Base-by-base conservation (phyloP, 441 rosid genomes). In the Omphalea diandra region DNA sequence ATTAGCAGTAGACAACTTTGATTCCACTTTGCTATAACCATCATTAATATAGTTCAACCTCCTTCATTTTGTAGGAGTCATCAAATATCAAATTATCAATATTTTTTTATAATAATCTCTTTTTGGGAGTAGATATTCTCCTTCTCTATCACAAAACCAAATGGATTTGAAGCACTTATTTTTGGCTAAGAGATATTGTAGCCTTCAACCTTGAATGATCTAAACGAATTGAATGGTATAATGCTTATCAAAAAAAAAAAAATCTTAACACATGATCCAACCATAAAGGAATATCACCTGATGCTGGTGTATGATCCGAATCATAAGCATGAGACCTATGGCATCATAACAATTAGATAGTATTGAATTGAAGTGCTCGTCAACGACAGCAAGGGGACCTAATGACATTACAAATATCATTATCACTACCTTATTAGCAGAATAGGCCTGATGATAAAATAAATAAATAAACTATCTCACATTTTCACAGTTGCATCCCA, bases 371-470 rank as follows among this genome's bases (percentile, higher is more conserved):
- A 96, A 88, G 84, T 96, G 98, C 70, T 96, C 99, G 68, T 96
- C 98, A 44, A 96, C 86, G 73, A 91, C 99, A 69, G 91, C 90
- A 85, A 93, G 89, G 61, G 99, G 99, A 84, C 99, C 99, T 93
- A 89, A 80, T 55, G 20, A 79, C 18, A 73, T 35, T 44, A 73
- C 56, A 68, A 44, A 55, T 53, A 68, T 43, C 12, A 26, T 20
- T 55, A 17, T 43, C 31, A 55, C 20, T 41, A 53, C 49, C n/a
- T n/a, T n/a, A n/a, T n/a, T n/a, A n/a, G n/a, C n/a, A n/a, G n/a
- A n/a, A n/a, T n/a, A n/a, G n/a, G n/a, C n/a, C n/a, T n/a, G n/a
- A n/a, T n/a, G n/a, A n/a, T n/a, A n/a, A n/a, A n/a, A n/a, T n/a
- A n/a, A n/a, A n/a, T n/a, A n/a, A n/a, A n/a, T n/a, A n/a, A n/a